Evolutionary conservation across 768 basidiomycete species (phyloP).

Genomic region (Pisolithus orientalis): DNA sequence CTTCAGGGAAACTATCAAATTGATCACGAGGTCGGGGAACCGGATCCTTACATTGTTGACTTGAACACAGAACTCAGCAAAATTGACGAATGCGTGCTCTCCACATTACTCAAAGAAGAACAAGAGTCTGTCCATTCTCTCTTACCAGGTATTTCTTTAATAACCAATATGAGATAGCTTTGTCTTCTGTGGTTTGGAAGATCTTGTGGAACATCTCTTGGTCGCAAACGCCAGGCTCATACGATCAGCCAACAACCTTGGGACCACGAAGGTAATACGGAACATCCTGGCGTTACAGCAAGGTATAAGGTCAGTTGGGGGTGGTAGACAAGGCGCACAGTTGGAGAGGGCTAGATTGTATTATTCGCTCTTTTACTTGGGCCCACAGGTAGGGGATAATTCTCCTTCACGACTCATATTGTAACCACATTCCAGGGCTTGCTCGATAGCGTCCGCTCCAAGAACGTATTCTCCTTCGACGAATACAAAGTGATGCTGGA

Average conservation of each 20-base stretch:
- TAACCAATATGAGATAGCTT: conserved; percentile 47
- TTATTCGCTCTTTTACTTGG: conserved; percentile 69
- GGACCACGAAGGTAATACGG: conserved; percentile 80
- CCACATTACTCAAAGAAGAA: conserved; percentile 56
- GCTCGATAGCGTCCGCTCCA: conserved; percentile 60
- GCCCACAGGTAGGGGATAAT: conserved; percentile 57
- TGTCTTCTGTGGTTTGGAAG: conserved; percentile 78
- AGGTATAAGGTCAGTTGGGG: conserved; percentile 71
- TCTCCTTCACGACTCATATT: not conserved
- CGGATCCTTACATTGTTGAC: conserved; percentile 84
- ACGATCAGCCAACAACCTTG: conserved; percentile 61
- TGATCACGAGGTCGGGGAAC: conserved; percentile 81
- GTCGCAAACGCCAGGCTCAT: conserved; percentile 71
- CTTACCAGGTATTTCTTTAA: not conserved
- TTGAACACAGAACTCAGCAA: conserved; percentile 75
- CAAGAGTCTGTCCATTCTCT: conserved; percentile 47
- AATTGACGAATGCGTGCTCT: conserved; percentile 64
- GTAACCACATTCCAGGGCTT: conserved; percentile 48
- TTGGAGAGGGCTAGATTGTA: conserved; percentile 75
- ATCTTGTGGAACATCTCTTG: conserved; percentile 79
- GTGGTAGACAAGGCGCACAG: conserved; percentile 53
- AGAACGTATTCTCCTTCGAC: conserved; percentile 74
- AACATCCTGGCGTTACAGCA: conserved; percentile 92
- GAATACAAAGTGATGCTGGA: conserved; percentile 90
- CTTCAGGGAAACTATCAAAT: conserved; percentile 77